Evolutionary conservation across 2,329 filamentous ascomycete genomes (phyloP).

Genomic region (Neophaeococcomyces aloes): DNA sequence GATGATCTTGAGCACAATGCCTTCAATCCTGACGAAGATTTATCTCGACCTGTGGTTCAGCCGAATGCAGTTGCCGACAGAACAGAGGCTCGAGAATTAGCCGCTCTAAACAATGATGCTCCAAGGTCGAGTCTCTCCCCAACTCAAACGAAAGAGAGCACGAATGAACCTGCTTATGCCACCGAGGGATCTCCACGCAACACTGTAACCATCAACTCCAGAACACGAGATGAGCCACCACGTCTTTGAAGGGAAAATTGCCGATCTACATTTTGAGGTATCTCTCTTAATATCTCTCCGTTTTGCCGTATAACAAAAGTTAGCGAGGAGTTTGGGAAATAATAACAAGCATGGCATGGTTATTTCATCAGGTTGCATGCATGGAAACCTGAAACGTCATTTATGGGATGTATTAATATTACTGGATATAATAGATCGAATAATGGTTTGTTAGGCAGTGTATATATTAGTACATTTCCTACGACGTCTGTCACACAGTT

Average conservation of each 20-base stretch:
- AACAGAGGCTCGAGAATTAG: conserved; percentile 7
- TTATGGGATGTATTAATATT: no score
- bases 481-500: no score
- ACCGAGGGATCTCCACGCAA: neutral
- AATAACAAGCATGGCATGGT: no score
- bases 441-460: no score
- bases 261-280: no score
- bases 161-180: neutral
- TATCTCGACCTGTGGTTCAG: conserved; percentile 18
- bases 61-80: conserved; percentile 17
- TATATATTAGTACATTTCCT: no score
- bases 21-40: conserved; percentile 18
- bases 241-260: neutral
- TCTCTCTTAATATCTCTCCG: no score
- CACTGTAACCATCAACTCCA: no score
- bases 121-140: neutral
- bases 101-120: conserved; percentile 2
- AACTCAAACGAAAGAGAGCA: neutral
- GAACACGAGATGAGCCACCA: no score
- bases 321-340: conserved; percentile 1
- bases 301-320: neutral
- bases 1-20: conserved; percentile 21
- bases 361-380: no score
- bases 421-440: no score
- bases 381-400: no score